Evolutionary conservation across 495 filamentous ascomycete genomes (phyloP).

Genomic region (Podospora australis): DNA sequence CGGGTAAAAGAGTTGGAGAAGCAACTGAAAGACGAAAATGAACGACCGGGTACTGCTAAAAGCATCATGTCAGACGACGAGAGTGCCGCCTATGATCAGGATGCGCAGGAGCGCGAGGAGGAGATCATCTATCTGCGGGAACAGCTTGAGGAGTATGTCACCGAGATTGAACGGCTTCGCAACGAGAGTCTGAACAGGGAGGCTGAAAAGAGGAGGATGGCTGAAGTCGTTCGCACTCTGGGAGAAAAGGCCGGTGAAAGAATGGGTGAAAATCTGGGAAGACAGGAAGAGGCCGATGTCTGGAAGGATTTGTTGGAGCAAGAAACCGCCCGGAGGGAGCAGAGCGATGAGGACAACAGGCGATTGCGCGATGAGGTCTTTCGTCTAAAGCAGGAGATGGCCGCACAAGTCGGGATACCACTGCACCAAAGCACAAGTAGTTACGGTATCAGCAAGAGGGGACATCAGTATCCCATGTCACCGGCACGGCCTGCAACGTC

Average conservation of each 20-base stretch:
- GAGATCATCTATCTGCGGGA: slow-evolving; percentile 80
- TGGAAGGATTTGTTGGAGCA: slow-evolving; percentile 95
- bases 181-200: slow-evolving; percentile 70
- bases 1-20: slow-evolving; percentile 81
- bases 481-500: slow-evolving; percentile 56
- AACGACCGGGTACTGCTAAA: slow-evolving; percentile 49
- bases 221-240: slow-evolving; percentile 68
- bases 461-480: slow-evolving; percentile 47
- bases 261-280: slow-evolving; percentile 57
- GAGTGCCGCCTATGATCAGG: slow-evolving; percentile 44
- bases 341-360: slow-evolving; percentile 81
- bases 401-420: slow-evolving; percentile 19
- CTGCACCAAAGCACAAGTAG: neutral
- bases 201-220: slow-evolving; percentile 72
- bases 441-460: neutral
- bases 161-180: slow-evolving; percentile 72
- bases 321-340: slow-evolving; percentile 82
- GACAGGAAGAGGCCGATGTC: slow-evolving; percentile 84
- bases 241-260: slow-evolving; percentile 54
- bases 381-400: slow-evolving; percentile 60
- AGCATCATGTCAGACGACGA: slow-evolving; percentile 46
- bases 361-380: slow-evolving; percentile 79
- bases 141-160: slow-evolving; percentile 71
- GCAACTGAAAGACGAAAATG: slow-evolving; percentile 66
- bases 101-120: slow-evolving; percentile 70